Evolutionary conservation across 2,329 filamentous ascomycete species (phyloP).

Genomic region (Leptosphaerulina australis): DNA sequence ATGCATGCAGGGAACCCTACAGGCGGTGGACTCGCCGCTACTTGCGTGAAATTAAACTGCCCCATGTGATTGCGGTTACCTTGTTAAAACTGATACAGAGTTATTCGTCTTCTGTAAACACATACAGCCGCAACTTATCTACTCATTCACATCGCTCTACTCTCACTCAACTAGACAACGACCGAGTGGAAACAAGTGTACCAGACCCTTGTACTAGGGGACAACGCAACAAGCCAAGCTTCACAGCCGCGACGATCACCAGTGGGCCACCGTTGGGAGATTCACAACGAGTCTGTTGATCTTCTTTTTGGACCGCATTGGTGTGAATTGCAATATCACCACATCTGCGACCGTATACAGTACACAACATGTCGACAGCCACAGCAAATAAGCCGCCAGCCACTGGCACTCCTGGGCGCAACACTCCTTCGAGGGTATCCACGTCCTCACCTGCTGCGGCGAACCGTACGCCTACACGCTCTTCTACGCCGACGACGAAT

Average conservation of each 20-base stretch:
- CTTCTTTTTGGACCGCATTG: constrained; percentile 13
- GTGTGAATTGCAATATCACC: constrained; percentile 1
- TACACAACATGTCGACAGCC: constrained; percentile 41
- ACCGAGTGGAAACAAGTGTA: constrained; percentile 4
- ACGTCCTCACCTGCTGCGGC: constrained; percentile 42
- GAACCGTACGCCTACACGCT: constrained; percentile 41
- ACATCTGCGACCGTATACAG: constrained; percentile 3
- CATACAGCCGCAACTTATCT: constrained; percentile 5
- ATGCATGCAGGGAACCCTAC: constrained; percentile 14
- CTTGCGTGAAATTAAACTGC: constrained; percentile 16
- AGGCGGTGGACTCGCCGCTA: constrained; percentile 15
- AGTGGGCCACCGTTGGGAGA: constrained; percentile 14
- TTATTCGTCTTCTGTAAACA: constrained; percentile 18
- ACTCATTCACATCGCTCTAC: constrained; percentile 6
- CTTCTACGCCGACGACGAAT: constrained; percentile 39
- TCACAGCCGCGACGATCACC: constrained; percentile 16
- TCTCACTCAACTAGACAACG: not conserved
- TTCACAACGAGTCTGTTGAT: constrained; percentile 12
- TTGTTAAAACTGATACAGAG: constrained; percentile 18
- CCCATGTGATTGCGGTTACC: constrained; percentile 17
- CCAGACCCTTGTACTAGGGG: constrained; percentile 2
- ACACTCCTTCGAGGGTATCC: constrained; percentile 30
- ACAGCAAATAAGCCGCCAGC: constrained; percentile 46
- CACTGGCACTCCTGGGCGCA: constrained; percentile 39
- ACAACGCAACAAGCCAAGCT: constrained; percentile 16